phyloP scores from a whole-genome alignment of 345 rosid genomes.

The Dipteronia sinensis region DNA sequence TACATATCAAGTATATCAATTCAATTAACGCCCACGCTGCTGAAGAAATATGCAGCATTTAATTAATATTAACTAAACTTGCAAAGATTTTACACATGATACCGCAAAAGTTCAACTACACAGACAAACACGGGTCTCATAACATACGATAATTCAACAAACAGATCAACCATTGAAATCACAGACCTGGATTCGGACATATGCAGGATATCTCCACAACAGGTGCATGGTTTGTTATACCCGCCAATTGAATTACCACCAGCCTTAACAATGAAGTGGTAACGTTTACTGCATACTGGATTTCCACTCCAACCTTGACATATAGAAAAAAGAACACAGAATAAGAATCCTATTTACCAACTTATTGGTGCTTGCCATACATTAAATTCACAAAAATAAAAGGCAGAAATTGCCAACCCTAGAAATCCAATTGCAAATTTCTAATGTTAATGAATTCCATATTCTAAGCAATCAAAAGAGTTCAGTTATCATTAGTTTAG shows the following conservation, averaged over 20 bases:
- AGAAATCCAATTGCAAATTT: too few relatives aligned
- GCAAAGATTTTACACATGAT: not conserved
- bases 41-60: not conserved
- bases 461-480: too few relatives aligned
- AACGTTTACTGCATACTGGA: conserved; percentile 65
- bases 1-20: not conserved
- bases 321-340: not conserved
- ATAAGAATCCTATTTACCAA: not conserved
- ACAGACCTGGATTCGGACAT: conserved; percentile 55
- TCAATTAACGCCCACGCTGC: not conserved
- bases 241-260: conserved; percentile 62
- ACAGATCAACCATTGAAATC: not conserved
- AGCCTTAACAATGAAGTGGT: conserved; percentile 69
- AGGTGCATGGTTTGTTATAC: conserved; percentile 51
- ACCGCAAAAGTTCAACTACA: not conserved
- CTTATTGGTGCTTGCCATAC: too few relatives aligned
- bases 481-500: too few relatives aligned
- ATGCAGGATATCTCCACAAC: conserved; percentile 57
- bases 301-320: conserved; percentile 68
- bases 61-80: not conserved
- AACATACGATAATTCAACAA: not conserved
- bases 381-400: too few relatives aligned
- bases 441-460: too few relatives aligned
- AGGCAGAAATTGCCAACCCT: too few relatives aligned
- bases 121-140: not conserved